Evolutionary conservation across 768 basidiomycete species (phyloP).

Genomic region (Hydnomerulius pinastri): DNA sequence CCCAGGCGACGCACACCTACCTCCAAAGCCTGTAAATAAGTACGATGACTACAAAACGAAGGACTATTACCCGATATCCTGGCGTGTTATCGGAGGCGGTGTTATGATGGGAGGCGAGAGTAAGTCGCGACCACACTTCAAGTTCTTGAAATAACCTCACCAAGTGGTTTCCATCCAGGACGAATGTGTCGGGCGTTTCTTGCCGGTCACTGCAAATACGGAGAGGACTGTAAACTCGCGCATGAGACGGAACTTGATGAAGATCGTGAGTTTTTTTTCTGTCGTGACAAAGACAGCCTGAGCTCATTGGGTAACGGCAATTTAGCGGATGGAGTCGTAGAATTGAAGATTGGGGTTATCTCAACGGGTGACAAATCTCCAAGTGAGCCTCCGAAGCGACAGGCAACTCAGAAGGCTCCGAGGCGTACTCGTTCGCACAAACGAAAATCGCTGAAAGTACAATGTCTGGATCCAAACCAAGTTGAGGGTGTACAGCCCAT

Average conservation of each 20-base stretch:
- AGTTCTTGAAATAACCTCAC: too few species aligned
- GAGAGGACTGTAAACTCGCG: constrained; percentile 29
- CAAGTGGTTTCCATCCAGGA: constrained; percentile 16
- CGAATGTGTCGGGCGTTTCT: constrained; percentile 25
- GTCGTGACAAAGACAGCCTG: background rate
- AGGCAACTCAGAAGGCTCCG: background rate
- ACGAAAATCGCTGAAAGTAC: constrained; percentile 8
- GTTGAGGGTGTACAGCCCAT: background rate
- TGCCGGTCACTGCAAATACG: constrained; percentile 26
- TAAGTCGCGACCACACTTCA: constrained; percentile 14
- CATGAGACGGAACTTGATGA: constrained; percentile 28
- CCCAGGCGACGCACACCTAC: constrained; percentile 15
- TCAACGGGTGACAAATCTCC: background rate
- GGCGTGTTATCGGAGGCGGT: constrained; percentile 79
- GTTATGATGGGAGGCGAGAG: constrained; percentile 58
- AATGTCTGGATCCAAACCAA: background rate
- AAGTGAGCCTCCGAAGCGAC: constrained; percentile 1
- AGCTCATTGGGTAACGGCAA: background rate
- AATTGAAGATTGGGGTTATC: constrained; percentile 2
- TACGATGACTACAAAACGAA: constrained; percentile 43
- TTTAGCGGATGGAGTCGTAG: constrained; percentile 20
- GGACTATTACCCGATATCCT: constrained; percentile 64
- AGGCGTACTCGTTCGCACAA: constrained; percentile 10
- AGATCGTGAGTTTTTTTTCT: constrained; percentile 19
- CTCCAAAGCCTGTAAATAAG: constrained; percentile 27